phyloP scores from a whole-genome alignment of 179 eudicot genomes.

The Corrigiola litoralis region DNA sequence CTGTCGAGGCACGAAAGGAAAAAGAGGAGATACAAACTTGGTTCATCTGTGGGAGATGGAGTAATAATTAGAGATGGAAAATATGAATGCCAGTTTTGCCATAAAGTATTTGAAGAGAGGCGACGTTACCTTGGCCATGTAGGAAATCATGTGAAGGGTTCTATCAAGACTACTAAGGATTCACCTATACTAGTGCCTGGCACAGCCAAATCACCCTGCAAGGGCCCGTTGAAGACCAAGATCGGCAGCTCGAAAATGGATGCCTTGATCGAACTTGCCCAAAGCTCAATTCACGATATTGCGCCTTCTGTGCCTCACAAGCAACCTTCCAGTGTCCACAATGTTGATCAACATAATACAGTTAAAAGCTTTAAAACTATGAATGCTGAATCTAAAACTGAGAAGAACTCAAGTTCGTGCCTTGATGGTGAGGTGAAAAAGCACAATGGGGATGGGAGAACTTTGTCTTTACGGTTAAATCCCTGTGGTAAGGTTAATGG shows the following conservation, averaged over 20 bases:
- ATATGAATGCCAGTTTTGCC: conserved; percentile 53
- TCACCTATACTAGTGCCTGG: conserved; percentile 19
- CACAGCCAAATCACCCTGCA: background rate
- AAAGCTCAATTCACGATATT: conserved; percentile 28
- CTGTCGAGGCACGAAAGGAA: conserved; percentile 44
- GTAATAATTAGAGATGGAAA: conserved; percentile 56
- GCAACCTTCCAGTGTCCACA: conserved; percentile 6
- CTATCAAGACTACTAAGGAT: conserved; percentile 27
- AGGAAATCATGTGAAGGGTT: conserved; percentile 49
- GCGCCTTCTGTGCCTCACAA: conserved; percentile 17
- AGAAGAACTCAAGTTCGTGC: conserved; percentile 15
- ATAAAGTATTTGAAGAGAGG: conserved; percentile 49
- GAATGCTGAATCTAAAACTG: conserved; percentile 17
- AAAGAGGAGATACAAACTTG: conserved; percentile 39
- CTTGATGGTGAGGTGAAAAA: conserved; percentile 7
- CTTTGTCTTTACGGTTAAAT: conserved; percentile 10
- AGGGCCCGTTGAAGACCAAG: background rate
- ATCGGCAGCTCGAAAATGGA: conserved; percentile 34
- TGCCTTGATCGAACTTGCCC: conserved; percentile 45
- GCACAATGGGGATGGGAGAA: background rate
- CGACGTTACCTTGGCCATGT: conserved; percentile 55
- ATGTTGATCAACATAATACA: conserved; percentile 14
- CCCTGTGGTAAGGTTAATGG: background rate
- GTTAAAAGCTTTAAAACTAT: conserved; percentile 8
- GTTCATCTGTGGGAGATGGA: conserved; percentile 42